phyloP scores from a whole-genome alignment of 2,329 filamentous ascomycete genomes.

The Emmonsiellopsis sp. region DNA sequence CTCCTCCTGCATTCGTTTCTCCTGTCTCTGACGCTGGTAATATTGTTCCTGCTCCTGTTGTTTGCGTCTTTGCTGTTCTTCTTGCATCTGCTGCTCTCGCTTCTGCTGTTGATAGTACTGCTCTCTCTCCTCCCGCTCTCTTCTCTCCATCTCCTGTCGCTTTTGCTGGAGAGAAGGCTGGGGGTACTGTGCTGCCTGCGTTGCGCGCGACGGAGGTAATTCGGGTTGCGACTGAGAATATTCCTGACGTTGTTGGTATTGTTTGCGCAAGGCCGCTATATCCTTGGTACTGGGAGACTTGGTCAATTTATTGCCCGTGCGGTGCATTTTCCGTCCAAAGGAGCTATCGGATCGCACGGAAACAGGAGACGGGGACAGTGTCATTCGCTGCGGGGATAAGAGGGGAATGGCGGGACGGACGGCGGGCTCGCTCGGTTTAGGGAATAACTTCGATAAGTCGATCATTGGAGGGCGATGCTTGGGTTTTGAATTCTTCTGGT shows the following conservation, averaged over 20 bases:
- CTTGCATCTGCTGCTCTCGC: conserved; percentile 2
- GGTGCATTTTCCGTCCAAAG: conserved; percentile 12
- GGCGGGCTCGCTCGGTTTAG: conserved; percentile 26
- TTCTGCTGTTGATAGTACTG: background rate
- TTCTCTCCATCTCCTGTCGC: conserved; percentile 1
- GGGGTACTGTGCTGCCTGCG: background rate
- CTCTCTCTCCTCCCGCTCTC: conserved; percentile 2
- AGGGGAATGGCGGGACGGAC: conserved; percentile 23
- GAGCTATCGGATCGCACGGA: conserved; percentile 27
- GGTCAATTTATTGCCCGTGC: conserved; percentile 19
- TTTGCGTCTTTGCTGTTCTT: background rate
- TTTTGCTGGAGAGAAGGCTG: background rate
- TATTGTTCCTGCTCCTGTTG: background rate
- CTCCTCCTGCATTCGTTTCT: too few relatives aligned
- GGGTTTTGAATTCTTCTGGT: conserved; percentile 18
- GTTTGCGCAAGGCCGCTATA: conserved; percentile 2
- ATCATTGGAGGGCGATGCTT: conserved; percentile 32
- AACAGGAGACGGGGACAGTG: conserved; percentile 31
- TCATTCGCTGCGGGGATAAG: conserved; percentile 34
- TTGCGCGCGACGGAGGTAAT: background rate
- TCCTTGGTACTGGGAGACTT: conserved; percentile 15
- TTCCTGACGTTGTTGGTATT: conserved; percentile 4
- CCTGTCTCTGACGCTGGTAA: background rate
- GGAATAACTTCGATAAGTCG: conserved; percentile 35
- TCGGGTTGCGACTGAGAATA: background rate